phyloP scores from a whole-genome alignment of 2,329 filamentous ascomycete genomes.

The Akanthomyces dipterigenus region DNA sequence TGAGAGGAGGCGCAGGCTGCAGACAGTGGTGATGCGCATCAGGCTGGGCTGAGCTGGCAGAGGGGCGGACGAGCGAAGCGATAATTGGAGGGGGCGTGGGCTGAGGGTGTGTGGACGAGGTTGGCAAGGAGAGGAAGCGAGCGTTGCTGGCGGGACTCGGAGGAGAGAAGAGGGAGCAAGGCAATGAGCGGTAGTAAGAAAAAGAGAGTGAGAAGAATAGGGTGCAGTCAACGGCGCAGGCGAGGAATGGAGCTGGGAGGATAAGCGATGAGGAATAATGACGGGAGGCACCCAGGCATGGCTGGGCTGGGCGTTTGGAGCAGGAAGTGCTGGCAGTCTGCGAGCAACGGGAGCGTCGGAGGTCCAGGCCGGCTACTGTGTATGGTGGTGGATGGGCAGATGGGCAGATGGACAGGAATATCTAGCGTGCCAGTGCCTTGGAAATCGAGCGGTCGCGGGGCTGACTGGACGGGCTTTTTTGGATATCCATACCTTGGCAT shows the following conservation, averaged over 20 bases:
- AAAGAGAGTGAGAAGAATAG: background rate
- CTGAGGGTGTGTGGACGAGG: background rate
- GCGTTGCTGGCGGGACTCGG: background rate
- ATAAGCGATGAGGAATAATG: background rate
- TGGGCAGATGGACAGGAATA: too few relatives aligned
- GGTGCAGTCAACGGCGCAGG: background rate
- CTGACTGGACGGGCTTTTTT: too few relatives aligned
- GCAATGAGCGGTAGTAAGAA: background rate
- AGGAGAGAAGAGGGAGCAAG: background rate
- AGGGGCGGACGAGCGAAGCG: background rate
- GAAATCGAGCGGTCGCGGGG: background rate
- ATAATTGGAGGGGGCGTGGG: background rate
- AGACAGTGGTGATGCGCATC: background rate
- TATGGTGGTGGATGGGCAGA: too few relatives aligned
- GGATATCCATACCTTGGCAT: background rate
- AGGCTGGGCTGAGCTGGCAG: background rate
- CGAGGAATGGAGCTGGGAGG: background rate
- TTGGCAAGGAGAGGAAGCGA: background rate
- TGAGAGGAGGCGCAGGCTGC: background rate
- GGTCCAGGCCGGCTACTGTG: too few relatives aligned
- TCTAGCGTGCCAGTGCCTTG: background rate
- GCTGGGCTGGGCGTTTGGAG: background rate
- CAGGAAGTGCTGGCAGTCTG: background rate
- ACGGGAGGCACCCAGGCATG: background rate
- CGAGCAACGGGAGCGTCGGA: too few relatives aligned